Percentiles rank a stretch among this genome's conserved stretches.
phyloP scores from a whole-genome alignment of 306 rosid species.

The Astragalus membranaceus region DNA sequence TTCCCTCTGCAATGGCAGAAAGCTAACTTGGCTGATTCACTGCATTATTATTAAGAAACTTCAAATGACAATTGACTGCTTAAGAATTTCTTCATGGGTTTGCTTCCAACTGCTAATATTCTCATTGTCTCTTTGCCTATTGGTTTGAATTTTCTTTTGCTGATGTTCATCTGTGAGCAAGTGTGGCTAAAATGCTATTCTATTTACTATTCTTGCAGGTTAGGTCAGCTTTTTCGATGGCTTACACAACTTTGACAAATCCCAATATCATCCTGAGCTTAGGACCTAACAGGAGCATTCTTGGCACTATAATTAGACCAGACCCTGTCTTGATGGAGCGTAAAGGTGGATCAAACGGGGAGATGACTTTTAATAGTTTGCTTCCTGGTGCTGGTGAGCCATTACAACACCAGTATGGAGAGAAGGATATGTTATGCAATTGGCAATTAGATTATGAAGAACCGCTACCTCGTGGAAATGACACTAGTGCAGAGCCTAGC shows the following conservation, averaged over 20 bases:
- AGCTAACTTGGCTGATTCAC: not conserved
- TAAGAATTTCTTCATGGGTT: not conserved
- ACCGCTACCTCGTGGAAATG: slow-evolving; percentile 58
- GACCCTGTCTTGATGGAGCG: slow-evolving; percentile 66
- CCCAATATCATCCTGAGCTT: slow-evolving; percentile 53
- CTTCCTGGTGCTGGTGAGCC: slow-evolving; percentile 96
- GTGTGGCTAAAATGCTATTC: not conserved
- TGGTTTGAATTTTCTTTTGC: not conserved
- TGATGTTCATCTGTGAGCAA: not conserved
- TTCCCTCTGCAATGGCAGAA: not conserved
- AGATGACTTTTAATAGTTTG: slow-evolving; percentile 59
- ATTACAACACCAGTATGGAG: slow-evolving; percentile 34
- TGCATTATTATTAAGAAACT: not conserved
- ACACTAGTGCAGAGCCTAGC: slow-evolving; percentile 18
- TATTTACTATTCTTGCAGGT: slow-evolving; percentile 36
- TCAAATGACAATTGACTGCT: not conserved
- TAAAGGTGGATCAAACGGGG: slow-evolving; percentile 70
- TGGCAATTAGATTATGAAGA: slow-evolving; percentile 78
- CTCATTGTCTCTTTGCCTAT: not conserved
- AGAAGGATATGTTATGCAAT: slow-evolving; percentile 52
- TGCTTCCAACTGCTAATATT: not conserved
- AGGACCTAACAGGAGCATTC: slow-evolving; percentile 77
- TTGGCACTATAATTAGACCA: slow-evolving; percentile 93
- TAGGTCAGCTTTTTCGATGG: slow-evolving; percentile 89
- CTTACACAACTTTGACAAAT: slow-evolving; percentile 66